Percentiles rank a stretch among this genome's conserved stretches.
Evolutionary conservation across 2,329 filamentous ascomycete species (phyloP).

Genomic region (Arachnomyces sp.): DNA sequence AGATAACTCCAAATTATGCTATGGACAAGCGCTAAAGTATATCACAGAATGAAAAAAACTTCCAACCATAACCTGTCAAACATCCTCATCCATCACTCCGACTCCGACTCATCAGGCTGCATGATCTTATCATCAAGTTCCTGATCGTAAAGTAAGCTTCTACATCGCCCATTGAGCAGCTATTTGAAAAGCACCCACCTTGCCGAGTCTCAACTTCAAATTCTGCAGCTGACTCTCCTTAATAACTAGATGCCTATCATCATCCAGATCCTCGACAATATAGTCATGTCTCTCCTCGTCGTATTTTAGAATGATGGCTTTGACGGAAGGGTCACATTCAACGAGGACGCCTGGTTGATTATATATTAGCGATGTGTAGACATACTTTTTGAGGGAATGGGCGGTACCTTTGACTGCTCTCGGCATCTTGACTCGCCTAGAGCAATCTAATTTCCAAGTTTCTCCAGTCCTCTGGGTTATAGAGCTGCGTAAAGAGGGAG

Average conservation of each 20-base stretch:
- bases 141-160: conserved; percentile 15
- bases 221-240: conserved; percentile 39
- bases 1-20: no score
- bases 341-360: conserved; percentile 33
- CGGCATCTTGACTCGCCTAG: no score
- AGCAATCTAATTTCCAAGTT: no score
- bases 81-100: conserved; percentile 24
- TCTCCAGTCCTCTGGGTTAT: no score
- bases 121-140: conserved; percentile 41
- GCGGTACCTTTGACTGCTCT: no score
- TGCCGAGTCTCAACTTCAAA: conserved; percentile 34
- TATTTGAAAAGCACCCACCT: conserved; percentile 21
- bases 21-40: no score
- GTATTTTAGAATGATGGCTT: conserved; percentile 42
- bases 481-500: no score
- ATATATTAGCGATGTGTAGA: no score
- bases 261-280: conserved; percentile 40
- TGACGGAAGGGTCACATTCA: conserved; percentile 42
- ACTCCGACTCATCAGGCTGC: conserved; percentile 39
- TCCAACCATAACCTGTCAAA: no score
- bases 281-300: conserved; percentile 40
- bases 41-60: no score
- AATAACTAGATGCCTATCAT: conserved; percentile 37
- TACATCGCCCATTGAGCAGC: background rate
- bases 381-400: no score